phyloP scores from a whole-genome alignment of 1,139 yeast genomes.

The Hyphopichia buzzinii region DNA sequence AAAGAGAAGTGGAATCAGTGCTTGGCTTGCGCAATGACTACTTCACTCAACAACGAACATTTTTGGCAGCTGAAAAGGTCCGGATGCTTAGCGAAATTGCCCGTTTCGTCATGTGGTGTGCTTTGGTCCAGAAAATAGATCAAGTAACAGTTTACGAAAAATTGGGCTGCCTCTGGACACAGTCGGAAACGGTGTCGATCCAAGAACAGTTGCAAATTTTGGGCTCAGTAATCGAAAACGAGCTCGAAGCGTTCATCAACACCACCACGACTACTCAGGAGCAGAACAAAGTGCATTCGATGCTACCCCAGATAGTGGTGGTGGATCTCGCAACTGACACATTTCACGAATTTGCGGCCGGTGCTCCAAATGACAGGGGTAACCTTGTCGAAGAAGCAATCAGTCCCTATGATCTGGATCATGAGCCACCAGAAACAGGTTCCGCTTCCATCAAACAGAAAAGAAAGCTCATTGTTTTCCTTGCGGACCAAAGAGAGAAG shows the following conservation, averaged over 20 bases:
- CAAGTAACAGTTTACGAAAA: slow-evolving; percentile 22
- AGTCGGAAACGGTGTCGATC: slow-evolving; percentile 7
- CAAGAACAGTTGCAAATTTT: slow-evolving; percentile 13
- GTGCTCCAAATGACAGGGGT: no score
- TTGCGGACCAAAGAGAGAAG: slow-evolving; percentile 17
- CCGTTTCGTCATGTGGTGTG: slow-evolving; percentile 38
- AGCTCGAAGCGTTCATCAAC: slow-evolving; percentile 20
- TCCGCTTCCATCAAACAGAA: slow-evolving; percentile 1
- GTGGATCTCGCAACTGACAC: slow-evolving; percentile 11
- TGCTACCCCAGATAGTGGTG: slow-evolving; percentile 20
- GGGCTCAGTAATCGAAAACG: slow-evolving; percentile 21
- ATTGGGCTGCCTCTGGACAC: slow-evolving; percentile 21
- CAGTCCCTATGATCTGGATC: no score
- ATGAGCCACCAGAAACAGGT: not conserved
- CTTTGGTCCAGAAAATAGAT: slow-evolving; percentile 17
- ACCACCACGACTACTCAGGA: slow-evolving; percentile 15
- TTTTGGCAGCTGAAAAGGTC: slow-evolving; percentile 39
- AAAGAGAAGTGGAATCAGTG: slow-evolving; percentile 27
- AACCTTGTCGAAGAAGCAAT: no score
- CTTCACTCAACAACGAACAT: slow-evolving; percentile 33
- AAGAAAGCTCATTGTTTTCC: slow-evolving; percentile 15
- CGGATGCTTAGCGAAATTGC: slow-evolving; percentile 36
- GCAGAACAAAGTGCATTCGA: slow-evolving; percentile 10
- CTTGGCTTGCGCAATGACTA: slow-evolving; percentile 36
- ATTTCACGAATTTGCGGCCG: no score